phyloP scores from a whole-genome alignment of 1,284 basidiomycete genomes.

The Apiotrichum mycotoxinovorans region DNA sequence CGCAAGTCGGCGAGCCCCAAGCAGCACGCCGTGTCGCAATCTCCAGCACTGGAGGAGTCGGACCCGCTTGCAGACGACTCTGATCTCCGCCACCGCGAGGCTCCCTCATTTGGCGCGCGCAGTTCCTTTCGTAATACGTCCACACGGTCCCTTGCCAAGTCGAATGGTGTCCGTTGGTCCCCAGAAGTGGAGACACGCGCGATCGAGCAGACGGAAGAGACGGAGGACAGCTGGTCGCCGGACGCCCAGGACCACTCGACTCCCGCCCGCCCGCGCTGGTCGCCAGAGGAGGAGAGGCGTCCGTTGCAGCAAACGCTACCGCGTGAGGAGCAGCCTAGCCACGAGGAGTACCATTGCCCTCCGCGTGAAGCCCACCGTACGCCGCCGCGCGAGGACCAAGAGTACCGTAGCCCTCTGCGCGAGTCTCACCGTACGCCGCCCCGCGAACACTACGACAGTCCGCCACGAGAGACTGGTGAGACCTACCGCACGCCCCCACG shows the following conservation, averaged over 20 bases:
- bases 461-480: not conserved
- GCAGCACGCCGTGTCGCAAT: not conserved
- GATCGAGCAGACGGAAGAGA: not conserved
- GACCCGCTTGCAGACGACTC: constrained; percentile 1
- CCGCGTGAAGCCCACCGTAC: not conserved
- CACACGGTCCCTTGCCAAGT: constrained; percentile 1
- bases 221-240: not conserved
- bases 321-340: not conserved
- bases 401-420: not conserved
- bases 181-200: constrained; percentile 1
- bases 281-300: not conserved
- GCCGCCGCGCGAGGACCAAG: not conserved
- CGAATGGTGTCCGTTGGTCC: constrained; percentile 5
- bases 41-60: constrained; percentile 1
- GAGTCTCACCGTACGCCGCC: too few species aligned
- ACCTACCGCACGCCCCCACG: not conserved
- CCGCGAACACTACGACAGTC: not conserved
- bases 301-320: not conserved
- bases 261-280: not conserved
- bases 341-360: too few species aligned
- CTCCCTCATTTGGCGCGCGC: not conserved
- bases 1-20: not conserved
- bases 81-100: not conserved
- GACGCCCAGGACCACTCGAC: not conserved
- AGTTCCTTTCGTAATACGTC: not conserved